Evolutionary conservation across 2,329 filamentous ascomycete species (phyloP).

Genomic region (Alternaria novae-zelandiae): DNA sequence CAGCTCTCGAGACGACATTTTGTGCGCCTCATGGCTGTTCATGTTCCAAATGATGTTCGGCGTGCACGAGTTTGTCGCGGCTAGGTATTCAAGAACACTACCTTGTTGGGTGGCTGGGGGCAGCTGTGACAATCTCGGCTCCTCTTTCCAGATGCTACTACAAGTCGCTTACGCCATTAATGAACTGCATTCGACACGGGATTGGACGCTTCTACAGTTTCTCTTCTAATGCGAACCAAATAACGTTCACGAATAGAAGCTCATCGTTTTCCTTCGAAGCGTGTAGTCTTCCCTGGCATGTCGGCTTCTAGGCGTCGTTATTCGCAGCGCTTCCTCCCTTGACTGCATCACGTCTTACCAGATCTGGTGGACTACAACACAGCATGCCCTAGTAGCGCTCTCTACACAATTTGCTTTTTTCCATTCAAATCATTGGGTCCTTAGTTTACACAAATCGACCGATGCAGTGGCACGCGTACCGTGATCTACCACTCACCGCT

Average conservation of each 20-base stretch:
- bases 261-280: background rate
- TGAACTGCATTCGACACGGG: background rate
- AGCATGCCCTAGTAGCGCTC: background rate
- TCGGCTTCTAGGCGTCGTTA: background rate
- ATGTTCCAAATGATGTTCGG: background rate
- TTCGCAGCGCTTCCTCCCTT: background rate
- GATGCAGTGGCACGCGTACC: constrained; percentile 3
- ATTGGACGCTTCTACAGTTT: background rate
- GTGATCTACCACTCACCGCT: background rate
- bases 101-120: background rate
- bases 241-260: background rate
- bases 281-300: background rate
- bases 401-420: constrained; percentile 4
- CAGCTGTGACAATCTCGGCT: background rate
- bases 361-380: constrained; percentile 11
- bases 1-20: background rate
- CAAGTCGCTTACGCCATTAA: background rate
- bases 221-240: background rate
- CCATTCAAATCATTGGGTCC: background rate
- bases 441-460: constrained; percentile 6
- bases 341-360: background rate
- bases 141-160: background rate
- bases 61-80: background rate
- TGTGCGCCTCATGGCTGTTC: background rate
- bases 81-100: background rate